phyloP scores from a whole-genome alignment of 2,329 filamentous ascomycete species.

The Clathrospora elynae region DNA sequence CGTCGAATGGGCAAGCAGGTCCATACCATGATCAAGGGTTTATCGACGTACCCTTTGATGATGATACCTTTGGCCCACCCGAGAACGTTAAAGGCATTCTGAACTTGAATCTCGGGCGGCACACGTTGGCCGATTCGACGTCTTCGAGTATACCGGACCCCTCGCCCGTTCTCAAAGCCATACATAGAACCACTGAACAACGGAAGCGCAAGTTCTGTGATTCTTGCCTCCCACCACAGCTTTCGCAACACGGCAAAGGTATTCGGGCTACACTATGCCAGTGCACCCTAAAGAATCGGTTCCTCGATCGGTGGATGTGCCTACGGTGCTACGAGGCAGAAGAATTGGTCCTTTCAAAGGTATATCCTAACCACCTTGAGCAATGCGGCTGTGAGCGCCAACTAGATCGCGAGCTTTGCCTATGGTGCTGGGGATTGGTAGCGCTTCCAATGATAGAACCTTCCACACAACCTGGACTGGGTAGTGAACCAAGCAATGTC shows the following conservation, averaged over 20 bases:
- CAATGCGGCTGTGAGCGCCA: conserved; percentile 17
- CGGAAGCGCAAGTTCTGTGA: conserved; percentile 24
- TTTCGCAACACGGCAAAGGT: background rate
- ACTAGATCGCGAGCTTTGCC: conserved; percentile 13
- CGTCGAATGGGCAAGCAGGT: conserved; percentile 4
- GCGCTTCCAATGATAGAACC: background rate
- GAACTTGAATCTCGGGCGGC: conserved; percentile 30
- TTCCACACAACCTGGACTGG: no score
- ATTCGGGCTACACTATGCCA: conserved; percentile 11
- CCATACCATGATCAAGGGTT: conserved; percentile 42
- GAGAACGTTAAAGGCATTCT: conserved; percentile 36
- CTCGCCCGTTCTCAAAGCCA: conserved; percentile 33
- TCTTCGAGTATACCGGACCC: conserved; percentile 28
- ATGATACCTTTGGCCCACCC: conserved; percentile 20
- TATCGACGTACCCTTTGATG: conserved; percentile 36
- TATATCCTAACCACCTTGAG: conserved; percentile 3
- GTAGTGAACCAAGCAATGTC: no score
- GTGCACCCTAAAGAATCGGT: conserved; percentile 24
- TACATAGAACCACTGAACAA: conserved; percentile 31
- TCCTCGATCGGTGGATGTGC: conserved; percentile 32
- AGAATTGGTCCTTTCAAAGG: conserved; percentile 8
- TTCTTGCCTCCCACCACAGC: conserved; percentile 3
- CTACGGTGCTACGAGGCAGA: conserved; percentile 26
- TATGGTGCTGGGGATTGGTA: conserved; percentile 26
- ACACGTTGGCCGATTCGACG: conserved; percentile 22